Evolutionary conservation across 2,329 filamentous ascomycete genomes (phyloP).

Genomic region (Teratosphaeria destructans): DNA sequence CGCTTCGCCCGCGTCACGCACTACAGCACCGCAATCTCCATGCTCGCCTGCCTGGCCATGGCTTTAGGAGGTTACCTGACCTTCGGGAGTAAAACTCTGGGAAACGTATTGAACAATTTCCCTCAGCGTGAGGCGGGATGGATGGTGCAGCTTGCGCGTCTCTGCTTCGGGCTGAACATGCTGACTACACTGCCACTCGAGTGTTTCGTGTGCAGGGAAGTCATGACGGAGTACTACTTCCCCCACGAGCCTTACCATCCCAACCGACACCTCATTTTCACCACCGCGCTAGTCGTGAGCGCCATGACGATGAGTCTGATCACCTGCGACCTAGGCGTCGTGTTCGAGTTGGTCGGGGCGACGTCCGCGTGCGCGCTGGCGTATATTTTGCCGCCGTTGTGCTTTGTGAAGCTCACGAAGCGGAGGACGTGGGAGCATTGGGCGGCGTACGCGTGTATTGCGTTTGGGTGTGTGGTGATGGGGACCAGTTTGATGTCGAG

Average conservation of each 20-base stretch:
- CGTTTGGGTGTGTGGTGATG: constrained; percentile 73
- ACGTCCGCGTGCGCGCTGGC: constrained; percentile 90
- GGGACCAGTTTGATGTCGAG: constrained; percentile 67
- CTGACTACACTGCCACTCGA: constrained; percentile 92
- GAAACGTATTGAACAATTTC: constrained; percentile 98
- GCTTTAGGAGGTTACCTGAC: constrained; percentile 82
- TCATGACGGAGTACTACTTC: constrained; percentile 81
- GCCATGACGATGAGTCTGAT: constrained; percentile 70
- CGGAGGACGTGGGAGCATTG: constrained; percentile 45
- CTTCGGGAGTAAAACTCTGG: constrained; percentile 82
- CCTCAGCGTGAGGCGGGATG: constrained; percentile 61
- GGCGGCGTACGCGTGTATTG: constrained; percentile 59
- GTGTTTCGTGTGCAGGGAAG: constrained; percentile 93
- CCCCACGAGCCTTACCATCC: constrained; percentile 66
- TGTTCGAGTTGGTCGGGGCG: constrained; percentile 92
- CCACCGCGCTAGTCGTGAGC: constrained; percentile 65
- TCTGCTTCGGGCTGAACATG: constrained; percentile 99
- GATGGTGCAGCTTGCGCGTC: constrained; percentile 86
- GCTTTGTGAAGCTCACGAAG: constrained; percentile 86
- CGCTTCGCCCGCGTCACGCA: constrained; percentile 90
- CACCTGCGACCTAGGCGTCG: constrained; percentile 85
- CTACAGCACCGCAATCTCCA: constrained; percentile 80
- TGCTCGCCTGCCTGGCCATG: constrained; percentile 84
- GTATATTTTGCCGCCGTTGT: constrained; percentile 89
- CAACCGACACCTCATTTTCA: constrained; percentile 77